A percentile compares a stretch with the other conserved stretches of the same genome.
Conservation (phyloP, 2,329 filamentous ascomycete species). For the Monilinia polystroma region DNA sequence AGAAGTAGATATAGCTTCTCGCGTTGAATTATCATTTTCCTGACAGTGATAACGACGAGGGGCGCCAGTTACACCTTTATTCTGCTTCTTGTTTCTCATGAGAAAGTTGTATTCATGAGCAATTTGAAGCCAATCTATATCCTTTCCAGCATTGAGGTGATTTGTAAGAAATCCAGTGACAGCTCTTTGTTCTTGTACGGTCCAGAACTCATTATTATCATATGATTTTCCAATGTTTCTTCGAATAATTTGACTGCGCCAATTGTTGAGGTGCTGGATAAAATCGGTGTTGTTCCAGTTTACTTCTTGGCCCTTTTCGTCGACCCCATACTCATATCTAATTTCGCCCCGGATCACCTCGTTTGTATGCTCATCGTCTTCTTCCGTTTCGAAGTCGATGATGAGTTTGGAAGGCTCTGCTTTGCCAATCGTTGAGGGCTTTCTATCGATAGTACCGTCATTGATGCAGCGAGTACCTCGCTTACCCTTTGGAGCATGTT, state of each 20-base stretch:
- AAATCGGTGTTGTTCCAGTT: not conserved
- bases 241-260: slow-evolving; percentile 14
- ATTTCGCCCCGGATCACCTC: not conserved
- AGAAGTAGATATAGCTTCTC: slow-evolving; percentile 15
- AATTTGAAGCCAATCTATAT: slow-evolving; percentile 16
- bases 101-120: not conserved
- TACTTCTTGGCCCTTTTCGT: not conserved
- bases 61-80: slow-evolving; percentile 5
- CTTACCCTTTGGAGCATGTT: not conserved
- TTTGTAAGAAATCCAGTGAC: not conserved
- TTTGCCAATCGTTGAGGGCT: not conserved
- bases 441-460: slow-evolving; percentile 15
- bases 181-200: slow-evolving; percentile 7
- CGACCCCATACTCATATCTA: not conserved
- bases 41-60: slow-evolving; percentile 10
- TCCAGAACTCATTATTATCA: slow-evolving; percentile 2
- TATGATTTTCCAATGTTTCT: slow-evolving; percentile 2
- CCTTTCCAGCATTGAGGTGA: not conserved
- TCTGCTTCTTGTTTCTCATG: not conserved
- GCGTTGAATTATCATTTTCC: too few relatives aligned
- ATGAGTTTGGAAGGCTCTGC: not conserved
- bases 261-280: not conserved
- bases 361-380: not conserved
- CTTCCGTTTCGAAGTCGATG: not conserved
- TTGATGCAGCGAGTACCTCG: slow-evolving; percentile 12